Evolutionary conservation across 148 eudicot genomes (phyloP).

Genomic region (Cornus controversa): DNA sequence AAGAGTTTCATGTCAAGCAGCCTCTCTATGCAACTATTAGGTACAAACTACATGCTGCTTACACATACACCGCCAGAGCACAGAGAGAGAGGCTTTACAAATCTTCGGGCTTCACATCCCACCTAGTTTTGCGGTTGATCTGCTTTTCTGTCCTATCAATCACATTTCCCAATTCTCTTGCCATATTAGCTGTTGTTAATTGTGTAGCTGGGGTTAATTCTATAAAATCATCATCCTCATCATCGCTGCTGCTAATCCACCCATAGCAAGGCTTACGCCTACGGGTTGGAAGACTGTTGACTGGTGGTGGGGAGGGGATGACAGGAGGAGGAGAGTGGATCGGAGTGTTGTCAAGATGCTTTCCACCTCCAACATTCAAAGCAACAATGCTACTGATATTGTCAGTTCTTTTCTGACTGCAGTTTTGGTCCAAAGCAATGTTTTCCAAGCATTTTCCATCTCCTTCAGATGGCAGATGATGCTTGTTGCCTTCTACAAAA

Average conservation of each 20-base stretch:
- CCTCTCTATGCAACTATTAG: no score
- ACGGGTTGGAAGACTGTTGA: background rate
- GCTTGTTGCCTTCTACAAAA: background rate
- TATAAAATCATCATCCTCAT: slow-evolving; percentile 14
- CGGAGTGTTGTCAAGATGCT: background rate
- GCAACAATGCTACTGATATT: background rate
- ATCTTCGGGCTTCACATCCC: slow-evolving; percentile 15
- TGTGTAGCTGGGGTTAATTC: background rate
- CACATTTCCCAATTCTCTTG: no score
- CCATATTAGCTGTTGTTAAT: background rate
- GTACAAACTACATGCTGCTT: background rate
- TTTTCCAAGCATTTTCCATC: slow-evolving; percentile 4
- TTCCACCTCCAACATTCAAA: background rate
- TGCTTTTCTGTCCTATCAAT: no score
- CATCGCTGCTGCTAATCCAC: slow-evolving; percentile 25
- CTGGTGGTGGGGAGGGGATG: background rate
- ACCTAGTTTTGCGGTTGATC: no score
- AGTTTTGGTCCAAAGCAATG: background rate
- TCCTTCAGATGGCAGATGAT: background rate
- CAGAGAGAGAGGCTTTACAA: background rate
- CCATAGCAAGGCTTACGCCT: slow-evolving; percentile 25
- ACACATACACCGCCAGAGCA: background rate
- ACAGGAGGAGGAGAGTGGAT: background rate
- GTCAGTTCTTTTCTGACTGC: no score
- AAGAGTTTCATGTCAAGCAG: no score